Evolutionary conservation across 2,329 filamentous ascomycete species (phyloP).

Genomic region (Keithomyces neogunnii): DNA sequence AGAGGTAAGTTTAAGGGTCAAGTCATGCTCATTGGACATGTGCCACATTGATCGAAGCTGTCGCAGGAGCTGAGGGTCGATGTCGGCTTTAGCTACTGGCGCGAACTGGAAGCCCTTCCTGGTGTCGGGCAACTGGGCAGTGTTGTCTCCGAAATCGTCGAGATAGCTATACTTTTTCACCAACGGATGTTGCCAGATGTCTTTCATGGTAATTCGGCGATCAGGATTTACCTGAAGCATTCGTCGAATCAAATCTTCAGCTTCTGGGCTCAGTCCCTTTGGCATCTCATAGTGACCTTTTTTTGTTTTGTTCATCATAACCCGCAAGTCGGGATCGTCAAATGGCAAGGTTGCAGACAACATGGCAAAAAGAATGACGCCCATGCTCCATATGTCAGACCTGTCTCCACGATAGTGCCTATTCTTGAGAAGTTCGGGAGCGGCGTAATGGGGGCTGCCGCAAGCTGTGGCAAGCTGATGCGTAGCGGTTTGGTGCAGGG

Average conservation of each 20-base stretch:
- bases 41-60: conserved; percentile 91
- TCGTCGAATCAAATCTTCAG: conserved; percentile 66
- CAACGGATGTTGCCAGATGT: conserved; percentile 84
- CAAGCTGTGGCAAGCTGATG: conserved; percentile 82
- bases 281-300: conserved; percentile 54
- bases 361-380: conserved; percentile 82
- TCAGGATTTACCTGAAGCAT: conserved; percentile 76
- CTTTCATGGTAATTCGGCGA: conserved; percentile 66
- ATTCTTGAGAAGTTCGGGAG: conserved; percentile 79
- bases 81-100: conserved; percentile 51
- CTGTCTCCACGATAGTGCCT: conserved; percentile 73
- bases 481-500: conserved; percentile 70
- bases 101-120: conserved; percentile 55
- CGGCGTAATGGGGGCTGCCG: conserved; percentile 93
- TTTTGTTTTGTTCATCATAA: conserved; percentile 54
- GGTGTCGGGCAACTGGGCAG: conserved; percentile 45
- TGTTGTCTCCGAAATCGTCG: conserved; percentile 52
- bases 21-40: conserved; percentile 63
- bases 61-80: conserved; percentile 74
- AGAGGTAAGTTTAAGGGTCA: conserved; percentile 60
- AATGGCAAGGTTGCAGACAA: conserved; percentile 81
- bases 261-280: conserved; percentile 55
- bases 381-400: conserved; percentile 92
- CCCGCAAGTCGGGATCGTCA: conserved; percentile 54
- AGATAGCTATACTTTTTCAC: conserved; percentile 74